Evolutionary conservation across 2,329 filamentous ascomycete genomes (phyloP).

Genomic region (Ophiostoma sp.): DNA sequence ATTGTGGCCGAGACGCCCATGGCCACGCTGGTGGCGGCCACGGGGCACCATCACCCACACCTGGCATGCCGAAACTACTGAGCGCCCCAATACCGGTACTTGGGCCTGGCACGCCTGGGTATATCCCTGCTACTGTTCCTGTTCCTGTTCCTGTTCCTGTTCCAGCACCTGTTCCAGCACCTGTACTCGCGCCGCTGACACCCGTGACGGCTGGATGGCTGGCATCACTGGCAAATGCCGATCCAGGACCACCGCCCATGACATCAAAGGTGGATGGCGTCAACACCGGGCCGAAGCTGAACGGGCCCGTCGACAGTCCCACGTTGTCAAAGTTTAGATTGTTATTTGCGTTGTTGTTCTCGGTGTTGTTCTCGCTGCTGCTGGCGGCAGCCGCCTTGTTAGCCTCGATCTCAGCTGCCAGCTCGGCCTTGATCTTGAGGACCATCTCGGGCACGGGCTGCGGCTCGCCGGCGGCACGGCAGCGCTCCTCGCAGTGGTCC

Average conservation of each 20-base stretch:
- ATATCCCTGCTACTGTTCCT: neutral
- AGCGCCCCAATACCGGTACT: no score
- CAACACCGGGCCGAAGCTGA: neutral
- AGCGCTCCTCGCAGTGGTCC: slow-evolving; percentile 19
- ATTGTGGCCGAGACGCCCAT: neutral
- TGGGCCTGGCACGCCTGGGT: neutral
- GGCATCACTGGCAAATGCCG: neutral
- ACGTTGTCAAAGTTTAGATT: neutral
- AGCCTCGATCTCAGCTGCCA: neutral
- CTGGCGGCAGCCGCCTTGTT: neutral
- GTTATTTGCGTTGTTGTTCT: neutral
- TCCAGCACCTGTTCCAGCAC: neutral
- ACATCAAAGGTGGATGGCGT: neutral
- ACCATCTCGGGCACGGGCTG: slow-evolving; percentile 15
- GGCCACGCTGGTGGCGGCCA: neutral
- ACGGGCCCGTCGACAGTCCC: neutral
- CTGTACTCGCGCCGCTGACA: neutral
- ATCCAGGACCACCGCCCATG: neutral
- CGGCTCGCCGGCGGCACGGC: neutral
- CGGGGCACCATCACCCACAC: neutral
- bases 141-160: neutral
- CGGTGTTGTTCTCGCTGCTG: neutral
- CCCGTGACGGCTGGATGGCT: neutral
- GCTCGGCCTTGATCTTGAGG: neutral
- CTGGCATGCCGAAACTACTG: neutral